phyloP scores from a whole-genome alignment of 163 green algal species.

The Chlorella variabilis region DNA sequence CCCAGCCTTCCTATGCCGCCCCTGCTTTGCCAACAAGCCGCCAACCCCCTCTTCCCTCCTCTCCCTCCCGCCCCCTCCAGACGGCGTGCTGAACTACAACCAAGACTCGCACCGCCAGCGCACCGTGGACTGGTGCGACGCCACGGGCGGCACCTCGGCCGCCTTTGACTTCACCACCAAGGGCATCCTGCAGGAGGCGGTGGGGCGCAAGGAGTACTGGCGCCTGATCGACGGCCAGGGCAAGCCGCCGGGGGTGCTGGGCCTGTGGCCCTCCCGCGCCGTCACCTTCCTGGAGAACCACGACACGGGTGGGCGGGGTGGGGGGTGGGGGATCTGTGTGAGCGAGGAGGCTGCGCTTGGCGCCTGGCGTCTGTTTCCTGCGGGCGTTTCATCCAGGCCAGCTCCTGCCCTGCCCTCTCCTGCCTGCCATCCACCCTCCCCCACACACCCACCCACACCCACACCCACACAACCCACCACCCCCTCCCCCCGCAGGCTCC shows the following conservation, averaged over 20 bases:
- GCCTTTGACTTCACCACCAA: conserved; percentile 99
- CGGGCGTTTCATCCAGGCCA: no score
- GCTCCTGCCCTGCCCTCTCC: not conserved
- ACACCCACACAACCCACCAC: not conserved
- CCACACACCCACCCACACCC: not conserved
- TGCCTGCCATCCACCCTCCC: not conserved
- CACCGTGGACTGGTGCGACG: conserved; percentile 95
- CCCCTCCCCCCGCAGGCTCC: conserved; percentile 64
- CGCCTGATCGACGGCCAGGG: conserved; percentile 89
- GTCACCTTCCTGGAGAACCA: conserved; percentile 97
- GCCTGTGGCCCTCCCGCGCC: conserved; percentile 89
- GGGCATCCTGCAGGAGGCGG: conserved; percentile 91
- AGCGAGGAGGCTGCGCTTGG: not conserved
- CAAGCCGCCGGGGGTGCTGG: conserved; percentile 82
- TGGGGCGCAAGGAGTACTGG: conserved; percentile 91
- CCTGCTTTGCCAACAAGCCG: no score
- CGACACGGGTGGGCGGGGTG: conserved; percentile 64
- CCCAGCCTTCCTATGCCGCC: no score
- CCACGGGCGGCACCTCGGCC: conserved; percentile 83
- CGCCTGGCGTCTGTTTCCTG: no score
- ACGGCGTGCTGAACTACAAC: conserved; percentile 97
- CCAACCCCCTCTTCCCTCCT: no score
- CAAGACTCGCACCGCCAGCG: conserved; percentile 93
- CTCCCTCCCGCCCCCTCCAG: conserved; percentile 24
- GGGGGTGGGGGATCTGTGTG: not conserved